Evolutionary conservation across 2,329 filamentous ascomycete species (phyloP), one percentile per base, ranked within the genome.

Genomic region (Phyllosticta ampelicida): DNA sequence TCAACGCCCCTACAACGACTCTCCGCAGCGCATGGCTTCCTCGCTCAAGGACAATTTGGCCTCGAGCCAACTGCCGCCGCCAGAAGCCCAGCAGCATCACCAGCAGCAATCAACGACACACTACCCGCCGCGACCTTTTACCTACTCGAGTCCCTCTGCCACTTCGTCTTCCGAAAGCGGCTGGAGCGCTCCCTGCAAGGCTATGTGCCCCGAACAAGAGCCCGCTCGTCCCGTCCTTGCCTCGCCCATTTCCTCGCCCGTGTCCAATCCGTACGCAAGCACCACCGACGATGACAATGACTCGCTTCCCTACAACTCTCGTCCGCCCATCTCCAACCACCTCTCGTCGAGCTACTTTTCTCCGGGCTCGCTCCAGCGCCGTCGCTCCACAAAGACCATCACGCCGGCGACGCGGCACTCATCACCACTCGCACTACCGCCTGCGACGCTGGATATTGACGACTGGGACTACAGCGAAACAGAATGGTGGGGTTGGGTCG

Each of bases 401-500:
- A 54, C 19, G 3, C 50, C 56, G 23, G n/a, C 56, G n/a, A 60
- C 54, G 11, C 58, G 53, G 44, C 57, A 55, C 23, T 59, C 57
- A 20, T 60, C 58, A 18, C 58, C 58, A 18, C 26, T 60, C 10
- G 48, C 58, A 20, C 50, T 56, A 19, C 58, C 58, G 26, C 58
- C 58, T 11, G 54, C 65, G 13, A 64, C 66, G 29, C 48, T 66
- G 18, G 58, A 60, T 23, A 63, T 50, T 54, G 65, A 85, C 77
- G 84, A 86, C 60, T 94, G 90, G 86, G 89, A 96, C 73, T 96
- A 97, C 68, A 84, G 86, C 49, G 91, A 96, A 75, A 99, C 94
- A 0, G 91, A 94, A 66, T 95, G 89, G 85, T 99, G 94, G 92
- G 94, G 94, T 0, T 99, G 92, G 90, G 86, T 96, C 8, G 86